phyloP scores from a whole-genome alignment of 768 basidiomycete species.

The Hebeloma cylindrosporum region DNA sequence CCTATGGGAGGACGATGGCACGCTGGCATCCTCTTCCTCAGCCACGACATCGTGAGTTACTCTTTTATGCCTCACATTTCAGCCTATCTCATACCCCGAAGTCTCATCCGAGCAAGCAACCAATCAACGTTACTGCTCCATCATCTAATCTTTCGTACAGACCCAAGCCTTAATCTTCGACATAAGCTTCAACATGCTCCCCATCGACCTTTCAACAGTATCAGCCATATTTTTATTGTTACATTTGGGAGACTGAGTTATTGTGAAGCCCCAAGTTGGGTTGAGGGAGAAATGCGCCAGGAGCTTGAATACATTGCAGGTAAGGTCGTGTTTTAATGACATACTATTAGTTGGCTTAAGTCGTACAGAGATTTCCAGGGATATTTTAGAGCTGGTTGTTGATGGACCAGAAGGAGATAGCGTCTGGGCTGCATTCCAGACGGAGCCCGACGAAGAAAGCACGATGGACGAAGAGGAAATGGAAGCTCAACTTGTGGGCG shows the following conservation, averaged over 20 bases:
- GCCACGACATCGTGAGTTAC: slow-evolving; percentile 37
- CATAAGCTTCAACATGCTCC: slow-evolving; percentile 57
- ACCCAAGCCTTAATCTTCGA: slow-evolving; percentile 51
- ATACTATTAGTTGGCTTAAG: neutral
- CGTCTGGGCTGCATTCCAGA: slow-evolving; percentile 62
- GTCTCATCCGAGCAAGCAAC: slow-evolving; percentile 49
- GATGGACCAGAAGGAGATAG: slow-evolving; percentile 71
- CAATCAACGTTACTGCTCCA: slow-evolving; percentile 62
- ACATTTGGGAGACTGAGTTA: slow-evolving; percentile 75
- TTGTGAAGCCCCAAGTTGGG: slow-evolving; percentile 64
- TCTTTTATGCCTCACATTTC: neutral
- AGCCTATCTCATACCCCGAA: slow-evolving; percentile 25
- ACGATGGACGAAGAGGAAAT: slow-evolving; percentile 59
- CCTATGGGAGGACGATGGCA: slow-evolving; percentile 67
- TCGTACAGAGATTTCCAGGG: slow-evolving; percentile 57
- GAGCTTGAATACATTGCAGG: slow-evolving; percentile 50
- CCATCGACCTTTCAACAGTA: slow-evolving; percentile 55
- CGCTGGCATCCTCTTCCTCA: slow-evolving; percentile 36
- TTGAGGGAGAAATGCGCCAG: slow-evolving; percentile 37
- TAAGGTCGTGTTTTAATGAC: slow-evolving; percentile 25
- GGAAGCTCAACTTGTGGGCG: slow-evolving; percentile 48
- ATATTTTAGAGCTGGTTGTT: slow-evolving; percentile 64
- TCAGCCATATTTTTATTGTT: slow-evolving; percentile 72
- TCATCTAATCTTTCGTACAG: slow-evolving; percentile 54
- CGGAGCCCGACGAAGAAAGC: slow-evolving; percentile 40